phyloP scores from a whole-genome alignment of 805 yeast species.

The Cyberlindnera maritima region DNA sequence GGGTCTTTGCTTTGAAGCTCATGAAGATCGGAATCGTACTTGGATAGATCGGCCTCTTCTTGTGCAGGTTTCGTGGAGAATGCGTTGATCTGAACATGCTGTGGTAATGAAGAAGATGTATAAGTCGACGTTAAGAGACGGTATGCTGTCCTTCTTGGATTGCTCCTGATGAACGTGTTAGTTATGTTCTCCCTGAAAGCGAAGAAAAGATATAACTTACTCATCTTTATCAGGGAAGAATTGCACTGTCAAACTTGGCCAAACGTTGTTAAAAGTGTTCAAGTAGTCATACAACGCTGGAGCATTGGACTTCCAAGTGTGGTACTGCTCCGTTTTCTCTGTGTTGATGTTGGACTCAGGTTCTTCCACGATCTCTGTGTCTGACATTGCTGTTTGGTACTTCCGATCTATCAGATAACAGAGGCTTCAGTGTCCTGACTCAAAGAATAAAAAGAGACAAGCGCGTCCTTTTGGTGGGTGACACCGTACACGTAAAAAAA shows the following conservation, averaged over 20 bases:
- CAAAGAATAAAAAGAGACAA: too few relatives aligned
- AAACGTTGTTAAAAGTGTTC: constrained; percentile 62
- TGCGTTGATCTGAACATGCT: constrained; percentile 41
- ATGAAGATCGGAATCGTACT: constrained; percentile 35
- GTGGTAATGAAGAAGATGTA: constrained; percentile 57
- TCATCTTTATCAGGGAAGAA: constrained; percentile 52
- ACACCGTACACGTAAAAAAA: neutral
- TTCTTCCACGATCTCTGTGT: neutral
- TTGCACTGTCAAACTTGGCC: constrained; percentile 70
- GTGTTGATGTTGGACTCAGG: constrained; percentile 9
- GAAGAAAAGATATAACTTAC: constrained; percentile 14
- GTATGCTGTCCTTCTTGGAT: constrained; percentile 28
- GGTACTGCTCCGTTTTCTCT: constrained; percentile 26
- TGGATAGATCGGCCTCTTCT: constrained; percentile 27
- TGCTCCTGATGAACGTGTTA: constrained; percentile 19
- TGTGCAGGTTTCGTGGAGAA: constrained; percentile 26
- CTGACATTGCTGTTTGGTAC: too few relatives aligned
- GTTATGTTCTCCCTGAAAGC: neutral
- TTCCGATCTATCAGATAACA: too few relatives aligned
- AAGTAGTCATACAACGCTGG: constrained; percentile 72
- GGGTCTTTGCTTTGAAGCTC: constrained; percentile 31
- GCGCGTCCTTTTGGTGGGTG: constrained; percentile 3
- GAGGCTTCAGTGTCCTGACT: too few relatives aligned
- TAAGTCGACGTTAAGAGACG: constrained; percentile 61
- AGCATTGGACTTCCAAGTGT: constrained; percentile 75